These are phyloP conservation scores for Pyrenophora tritici-repentis DNA, from an alignment of 2,329 filamentous ascomycete genomes.

Conservation along the genomic window DNA sequence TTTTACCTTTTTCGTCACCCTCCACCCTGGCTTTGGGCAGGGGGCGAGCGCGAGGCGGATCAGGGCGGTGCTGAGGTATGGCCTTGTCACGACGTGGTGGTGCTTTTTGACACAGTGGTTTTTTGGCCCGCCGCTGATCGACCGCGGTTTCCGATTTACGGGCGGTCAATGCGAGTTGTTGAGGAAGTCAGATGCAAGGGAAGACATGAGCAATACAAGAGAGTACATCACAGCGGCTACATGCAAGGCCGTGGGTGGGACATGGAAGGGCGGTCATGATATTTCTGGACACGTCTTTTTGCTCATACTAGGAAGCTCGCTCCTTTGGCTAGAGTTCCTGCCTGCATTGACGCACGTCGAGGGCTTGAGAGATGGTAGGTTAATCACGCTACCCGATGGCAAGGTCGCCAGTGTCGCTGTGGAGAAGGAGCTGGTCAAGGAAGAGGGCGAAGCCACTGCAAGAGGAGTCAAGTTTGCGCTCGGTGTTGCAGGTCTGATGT, in stretches of 20 bases:
- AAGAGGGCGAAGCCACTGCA: constrained; percentile 46
- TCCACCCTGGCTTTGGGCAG: constrained; percentile 64
- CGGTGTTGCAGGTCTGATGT: constrained; percentile 70
- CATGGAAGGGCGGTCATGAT: constrained; percentile 93
- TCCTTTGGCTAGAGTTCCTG: constrained; percentile 81
- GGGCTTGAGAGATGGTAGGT: constrained; percentile 64
- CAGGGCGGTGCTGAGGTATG: constrained; percentile 71
- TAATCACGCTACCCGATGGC: constrained; percentile 69
- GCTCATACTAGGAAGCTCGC: constrained; percentile 80
- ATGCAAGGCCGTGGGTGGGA: constrained; percentile 80
- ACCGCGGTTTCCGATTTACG: constrained; percentile 85
- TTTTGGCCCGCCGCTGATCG: constrained; percentile 88
- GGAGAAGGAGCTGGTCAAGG: constrained; percentile 49
- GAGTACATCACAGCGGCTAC: constrained; percentile 72
- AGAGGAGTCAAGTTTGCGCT: constrained; percentile 61
- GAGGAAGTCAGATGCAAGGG: constrained; percentile 54
- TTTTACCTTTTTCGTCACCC: constrained; percentile 71
- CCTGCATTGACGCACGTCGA: constrained; percentile 58
- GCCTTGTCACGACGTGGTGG: constrained; percentile 77
- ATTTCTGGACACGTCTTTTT: constrained; percentile 95
- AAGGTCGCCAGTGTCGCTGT: constrained; percentile 57
- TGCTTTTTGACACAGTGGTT: constrained; percentile 92
- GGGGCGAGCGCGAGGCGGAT: constrained; percentile 52
- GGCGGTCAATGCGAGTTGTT: constrained; percentile 79
- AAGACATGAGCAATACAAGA: constrained; percentile 52